phyloP scores from a whole-genome alignment of 768 basidiomycete genomes.

The Russula virescens region DNA sequence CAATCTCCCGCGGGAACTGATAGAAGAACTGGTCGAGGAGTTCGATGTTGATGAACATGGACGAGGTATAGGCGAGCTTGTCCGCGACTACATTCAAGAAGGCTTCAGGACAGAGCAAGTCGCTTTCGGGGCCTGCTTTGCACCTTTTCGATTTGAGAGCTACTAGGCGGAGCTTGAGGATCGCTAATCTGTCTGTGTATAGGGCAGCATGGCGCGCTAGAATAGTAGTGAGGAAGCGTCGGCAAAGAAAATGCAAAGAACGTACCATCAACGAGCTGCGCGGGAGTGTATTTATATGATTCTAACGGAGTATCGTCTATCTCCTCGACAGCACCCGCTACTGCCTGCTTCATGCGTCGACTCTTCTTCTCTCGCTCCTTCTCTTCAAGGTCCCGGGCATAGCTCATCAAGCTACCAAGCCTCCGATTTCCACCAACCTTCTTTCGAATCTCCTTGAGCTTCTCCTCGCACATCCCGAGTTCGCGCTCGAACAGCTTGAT shows the following conservation, averaged over 20 bases:
- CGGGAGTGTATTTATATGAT: constrained; percentile 86
- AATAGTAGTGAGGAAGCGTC: neutral
- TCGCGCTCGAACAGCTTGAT: constrained; percentile 83
- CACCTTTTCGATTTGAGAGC: constrained; percentile 90
- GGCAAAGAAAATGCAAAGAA: neutral
- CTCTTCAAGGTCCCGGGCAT: constrained; percentile 80
- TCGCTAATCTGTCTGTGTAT: constrained; percentile 71
- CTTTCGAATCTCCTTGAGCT: constrained; percentile 79
- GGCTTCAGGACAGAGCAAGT: constrained; percentile 90
- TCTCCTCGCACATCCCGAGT: constrained; percentile 74
- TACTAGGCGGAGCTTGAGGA: constrained; percentile 80
- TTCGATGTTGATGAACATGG: constrained; percentile 99
- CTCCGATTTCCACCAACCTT: constrained; percentile 85
- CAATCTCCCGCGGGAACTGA: constrained; percentile 98
- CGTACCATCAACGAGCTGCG: constrained; percentile 87
- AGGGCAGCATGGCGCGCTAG: constrained; percentile 89
- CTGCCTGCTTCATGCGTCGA: constrained; percentile 39
- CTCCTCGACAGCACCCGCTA: constrained; percentile 32
- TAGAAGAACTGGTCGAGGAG: constrained; percentile 98
- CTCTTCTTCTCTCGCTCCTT: constrained; percentile 59
- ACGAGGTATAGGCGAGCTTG: constrained; percentile 91
- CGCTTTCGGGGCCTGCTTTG: constrained; percentile 78
- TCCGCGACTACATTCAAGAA: constrained; percentile 96
- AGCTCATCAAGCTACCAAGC: constrained; percentile 66
- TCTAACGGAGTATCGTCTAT: constrained; percentile 36